These are phyloP conservation scores for Populus euphratica DNA, from an alignment of 345 rosid species.

Conservation along the genomic window DNA sequence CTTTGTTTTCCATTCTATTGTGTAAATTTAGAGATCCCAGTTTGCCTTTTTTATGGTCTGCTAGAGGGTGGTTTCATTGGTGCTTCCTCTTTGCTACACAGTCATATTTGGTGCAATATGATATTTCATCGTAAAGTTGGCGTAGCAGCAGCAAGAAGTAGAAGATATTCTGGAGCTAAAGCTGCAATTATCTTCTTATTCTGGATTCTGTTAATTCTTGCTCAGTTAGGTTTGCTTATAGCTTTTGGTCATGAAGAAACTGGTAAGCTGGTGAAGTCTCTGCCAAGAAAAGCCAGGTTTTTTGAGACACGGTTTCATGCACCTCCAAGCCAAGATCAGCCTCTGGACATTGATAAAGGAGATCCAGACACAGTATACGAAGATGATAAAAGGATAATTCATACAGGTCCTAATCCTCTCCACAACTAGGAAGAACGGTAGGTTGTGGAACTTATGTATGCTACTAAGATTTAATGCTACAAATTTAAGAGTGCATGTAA, in stretches of 20 bases:
- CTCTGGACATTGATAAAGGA: slow-evolving; percentile 25
- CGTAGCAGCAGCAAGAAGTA: slow-evolving; percentile 12
- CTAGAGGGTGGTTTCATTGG: neutral
- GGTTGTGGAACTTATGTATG: slow-evolving; percentile 7
- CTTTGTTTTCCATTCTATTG: neutral
- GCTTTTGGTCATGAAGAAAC: slow-evolving; percentile 33
- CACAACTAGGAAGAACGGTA: slow-evolving; percentile 49
- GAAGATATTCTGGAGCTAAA: slow-evolving; percentile 12
- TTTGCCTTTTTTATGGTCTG: slow-evolving; percentile 2
- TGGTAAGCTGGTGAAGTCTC: slow-evolving; percentile 17
- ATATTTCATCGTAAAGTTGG: slow-evolving; percentile 17
- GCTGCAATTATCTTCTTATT: slow-evolving; percentile 34
- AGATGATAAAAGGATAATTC: slow-evolving; percentile 78
- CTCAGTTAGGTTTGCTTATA: slow-evolving; percentile 35
- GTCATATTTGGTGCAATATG: slow-evolving; percentile 26
- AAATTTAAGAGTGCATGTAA: slow-evolving; percentile 5
- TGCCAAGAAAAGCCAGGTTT: slow-evolving; percentile 43
- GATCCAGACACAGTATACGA: slow-evolving; percentile 42
- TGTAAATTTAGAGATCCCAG: slow-evolving; percentile 2
- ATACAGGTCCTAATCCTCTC: slow-evolving; percentile 94
- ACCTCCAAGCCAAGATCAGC: slow-evolving; percentile 28
- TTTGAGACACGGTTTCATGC: slow-evolving; percentile 27
- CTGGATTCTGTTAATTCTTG: slow-evolving; percentile 43
- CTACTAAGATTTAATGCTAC: slow-evolving; percentile 4
- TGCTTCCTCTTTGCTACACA: neutral